Evolutionary conservation across 441 rosid genomes (phyloP), one percentile per base, ranked within the genome.

Genomic region (Croton laevigatus): DNA sequence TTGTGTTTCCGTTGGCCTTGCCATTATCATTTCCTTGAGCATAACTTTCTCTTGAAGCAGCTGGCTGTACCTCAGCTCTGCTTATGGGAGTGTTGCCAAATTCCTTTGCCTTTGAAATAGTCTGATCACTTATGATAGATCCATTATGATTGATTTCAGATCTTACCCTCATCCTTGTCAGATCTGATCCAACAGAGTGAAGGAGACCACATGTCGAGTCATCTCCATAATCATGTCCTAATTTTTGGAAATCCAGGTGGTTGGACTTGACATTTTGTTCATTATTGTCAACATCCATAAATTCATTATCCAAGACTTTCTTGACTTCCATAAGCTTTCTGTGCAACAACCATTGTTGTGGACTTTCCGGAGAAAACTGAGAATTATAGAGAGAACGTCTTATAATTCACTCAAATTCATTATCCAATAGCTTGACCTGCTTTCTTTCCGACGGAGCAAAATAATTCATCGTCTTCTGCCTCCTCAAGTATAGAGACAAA

Each of bases 171-270:
- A 79, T 95, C 79, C 98, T 97, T 42, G 99, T 93, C 57, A 89
- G 83, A 77, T 93, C 98, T 59, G 99, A 95, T 62, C 98, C 99
- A 61, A 95, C 76, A 1, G 98, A 93, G 77, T 87, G 98, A 71
- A 95, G 86, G 57, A 52, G 87, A 45, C 98, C 99, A 49, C 88
- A 91, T 6, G 98, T 94, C 13, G 98, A 92, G 81, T 72, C 74
- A 81, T 94, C 92, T 42, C 72, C 78, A 17, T 42, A 73, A 45
- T 70, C 70, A 65, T 73, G 78, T 61, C 76, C 96, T 59, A 42
- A 69, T 54, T 54, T 75, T 38, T 66, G 69, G 66, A 44, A 27
- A 59, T 76, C 86, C 63, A 51, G 62, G 59, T 46, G 74, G 69
- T 59, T 74, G 59, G 76, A 73, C 45, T 76, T 73, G 73, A 59